Conservation (phyloP, 129 eudicot species). For the Glebionis coronaria region DNA sequence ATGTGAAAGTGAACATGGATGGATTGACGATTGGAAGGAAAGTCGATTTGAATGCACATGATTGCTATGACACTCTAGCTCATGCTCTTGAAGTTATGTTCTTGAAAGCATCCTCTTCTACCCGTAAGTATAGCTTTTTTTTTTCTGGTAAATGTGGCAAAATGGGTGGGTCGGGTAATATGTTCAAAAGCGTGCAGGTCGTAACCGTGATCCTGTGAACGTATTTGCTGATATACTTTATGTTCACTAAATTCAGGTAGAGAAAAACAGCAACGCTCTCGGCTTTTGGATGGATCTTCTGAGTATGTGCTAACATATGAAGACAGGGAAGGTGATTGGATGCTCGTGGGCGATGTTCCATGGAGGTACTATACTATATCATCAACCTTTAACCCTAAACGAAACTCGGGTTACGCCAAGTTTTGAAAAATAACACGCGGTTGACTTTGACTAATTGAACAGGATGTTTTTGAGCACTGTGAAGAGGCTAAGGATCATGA, state of each 20-base stretch:
- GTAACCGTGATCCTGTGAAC: not conserved
- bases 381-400: conserved; percentile 14
- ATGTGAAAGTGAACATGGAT: conserved; percentile 94
- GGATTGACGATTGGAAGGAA: conserved; percentile 93
- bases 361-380: conserved; percentile 59
- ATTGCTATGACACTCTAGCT: conserved; percentile 75
- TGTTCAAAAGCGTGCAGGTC: not conserved
- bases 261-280: conserved; percentile 53
- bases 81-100: conserved; percentile 81
- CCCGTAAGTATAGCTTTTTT: conserved; percentile 36
- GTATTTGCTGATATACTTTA: not conserved
- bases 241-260: conserved; percentile 31
- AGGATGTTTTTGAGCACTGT: conserved; percentile 85
- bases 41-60: conserved; percentile 78
- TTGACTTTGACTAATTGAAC: conserved; percentile 9
- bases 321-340: conserved; percentile 98
- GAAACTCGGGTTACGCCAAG: conserved; percentile 1
- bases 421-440: not conserved
- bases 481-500: conserved; percentile 88
- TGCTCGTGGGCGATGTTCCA: conserved; percentile 99
- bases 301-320: conserved; percentile 98
- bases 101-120: conserved; percentile 45
- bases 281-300: conserved; percentile 89
- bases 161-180: not conserved
- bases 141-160: not conserved